Evolutionary conservation across 192 early-diverging fungal genomes (phyloP).

Genomic region (Linnemannia schmuckeri): DNA sequence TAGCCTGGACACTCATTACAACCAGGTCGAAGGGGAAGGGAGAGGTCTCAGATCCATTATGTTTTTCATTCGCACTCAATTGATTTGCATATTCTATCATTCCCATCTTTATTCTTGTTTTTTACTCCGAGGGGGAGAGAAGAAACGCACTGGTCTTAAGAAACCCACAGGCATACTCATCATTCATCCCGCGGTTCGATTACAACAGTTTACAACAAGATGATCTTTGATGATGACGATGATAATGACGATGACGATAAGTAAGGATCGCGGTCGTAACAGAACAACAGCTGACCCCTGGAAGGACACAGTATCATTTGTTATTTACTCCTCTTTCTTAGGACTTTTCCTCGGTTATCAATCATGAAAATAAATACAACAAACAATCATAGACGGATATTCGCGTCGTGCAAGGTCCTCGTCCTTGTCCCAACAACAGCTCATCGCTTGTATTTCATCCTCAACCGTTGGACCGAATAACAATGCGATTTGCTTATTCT

Average conservation of each 20-base stretch:
- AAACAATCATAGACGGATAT: background rate
- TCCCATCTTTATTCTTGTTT: background rate
- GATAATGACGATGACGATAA: background rate
- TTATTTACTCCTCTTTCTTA: background rate
- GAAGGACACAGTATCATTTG: background rate
- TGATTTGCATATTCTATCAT: background rate
- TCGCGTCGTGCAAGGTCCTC: background rate
- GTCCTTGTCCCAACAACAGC: background rate
- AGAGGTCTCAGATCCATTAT: constrained; percentile 1
- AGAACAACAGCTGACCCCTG: background rate
- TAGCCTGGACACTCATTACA: background rate
- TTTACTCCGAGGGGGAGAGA: background rate
- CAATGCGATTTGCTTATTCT: no score
- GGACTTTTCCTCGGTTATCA: background rate
- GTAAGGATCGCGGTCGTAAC: background rate
- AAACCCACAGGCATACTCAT: background rate
- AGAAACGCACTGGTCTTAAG: background rate
- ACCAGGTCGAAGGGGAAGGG: background rate
- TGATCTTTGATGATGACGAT: background rate
- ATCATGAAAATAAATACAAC: background rate
- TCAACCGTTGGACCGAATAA: background rate
- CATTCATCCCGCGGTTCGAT: background rate
- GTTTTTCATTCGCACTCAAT: background rate
- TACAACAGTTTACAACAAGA: background rate
- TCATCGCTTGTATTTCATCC: background rate